Conservation (phyloP, 805 yeast genomes). For the Komagataella ulmi region DNA sequence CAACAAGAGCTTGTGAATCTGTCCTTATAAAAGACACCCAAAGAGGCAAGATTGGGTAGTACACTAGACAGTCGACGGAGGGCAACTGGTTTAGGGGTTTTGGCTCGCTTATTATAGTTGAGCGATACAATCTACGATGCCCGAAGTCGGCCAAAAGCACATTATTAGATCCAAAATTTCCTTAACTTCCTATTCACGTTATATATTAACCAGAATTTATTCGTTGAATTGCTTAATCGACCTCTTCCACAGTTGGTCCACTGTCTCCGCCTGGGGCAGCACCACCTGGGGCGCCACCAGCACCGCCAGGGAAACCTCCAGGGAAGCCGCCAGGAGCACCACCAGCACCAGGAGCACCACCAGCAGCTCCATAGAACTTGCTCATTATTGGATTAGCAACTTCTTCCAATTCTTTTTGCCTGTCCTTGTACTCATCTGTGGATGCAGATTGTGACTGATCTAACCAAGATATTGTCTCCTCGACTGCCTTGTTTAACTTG, state of each 20-base stretch:
- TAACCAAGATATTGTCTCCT: slow-evolving; percentile 72
- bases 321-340: slow-evolving; percentile 41
- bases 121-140: background rate
- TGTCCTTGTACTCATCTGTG: slow-evolving; percentile 74
- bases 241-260: slow-evolving; percentile 43
- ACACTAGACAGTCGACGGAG: background rate
- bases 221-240: slow-evolving; percentile 20
- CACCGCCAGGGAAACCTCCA: slow-evolving; percentile 40
- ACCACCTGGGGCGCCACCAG: slow-evolving; percentile 41
- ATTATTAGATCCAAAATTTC: background rate
- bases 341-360: slow-evolving; percentile 48
- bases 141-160: background rate
- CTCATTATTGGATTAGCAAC: slow-evolving; percentile 87
- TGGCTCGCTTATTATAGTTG: background rate
- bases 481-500: slow-evolving; percentile 55
- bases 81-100: background rate
- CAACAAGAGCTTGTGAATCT: background rate
- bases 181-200: background rate
- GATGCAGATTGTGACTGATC: slow-evolving; percentile 79
- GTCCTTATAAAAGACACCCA: background rate
- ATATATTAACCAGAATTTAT: slow-evolving; percentile 3
- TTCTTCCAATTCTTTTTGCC: slow-evolving; percentile 83
- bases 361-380: slow-evolving; percentile 82
- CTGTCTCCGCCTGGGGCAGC: slow-evolving; percentile 27
- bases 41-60: background rate